Evolutionary conservation across 805 yeast species (phyloP), one percentile per base, ranked within the genome.

Genomic region (Kodamaea leandrae): DNA sequence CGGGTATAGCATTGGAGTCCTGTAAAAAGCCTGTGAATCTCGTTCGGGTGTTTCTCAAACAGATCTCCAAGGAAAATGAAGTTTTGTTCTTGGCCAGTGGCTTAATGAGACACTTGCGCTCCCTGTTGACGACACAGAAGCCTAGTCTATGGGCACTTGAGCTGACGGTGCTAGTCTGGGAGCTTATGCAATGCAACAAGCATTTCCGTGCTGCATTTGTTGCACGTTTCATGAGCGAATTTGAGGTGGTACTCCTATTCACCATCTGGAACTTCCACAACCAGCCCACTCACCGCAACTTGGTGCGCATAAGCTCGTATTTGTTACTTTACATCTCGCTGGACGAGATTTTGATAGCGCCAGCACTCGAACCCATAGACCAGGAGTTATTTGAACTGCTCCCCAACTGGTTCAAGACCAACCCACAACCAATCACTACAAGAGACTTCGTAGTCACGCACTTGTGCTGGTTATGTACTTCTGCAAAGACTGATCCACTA

Each of bases 121-220:
- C 14, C 79, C 86, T 2, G 53, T 63, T 7, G 41, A 40, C 12
- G 4, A 33, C 2, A 20, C 14, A 12, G 25, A 39, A 19, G 19
- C 45, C 24, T 34, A 39, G 36, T 42, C 48, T 71, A 14, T 70
- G 89, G 82, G 58, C 79, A 2, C 63, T 71, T 3, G 90, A 83
- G 53, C 55, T 76, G n/a, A 60, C 78, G 4, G 71, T 83, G 55
- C 55, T 90, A 6, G 49, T 85, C 12, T 86, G 95, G 86, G 95
- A 86, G 52, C 62, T 88, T 32, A 62, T 78, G 24, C 91, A 86
- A 54, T 81, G 88, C 50, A 91, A 91, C 61, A 69, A 68, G 44
- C 61, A 60, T 36, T 81, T 83, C 52, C 71, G 72, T 43, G 60
- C 72, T 2, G 19, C 55, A 18, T 48, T 61, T 2, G 57, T 51